Evolutionary conservation across 2,329 filamentous ascomycete genomes (phyloP), one percentile per base, ranked within the genome.

Genomic region (Sarocladium oryzae): DNA sequence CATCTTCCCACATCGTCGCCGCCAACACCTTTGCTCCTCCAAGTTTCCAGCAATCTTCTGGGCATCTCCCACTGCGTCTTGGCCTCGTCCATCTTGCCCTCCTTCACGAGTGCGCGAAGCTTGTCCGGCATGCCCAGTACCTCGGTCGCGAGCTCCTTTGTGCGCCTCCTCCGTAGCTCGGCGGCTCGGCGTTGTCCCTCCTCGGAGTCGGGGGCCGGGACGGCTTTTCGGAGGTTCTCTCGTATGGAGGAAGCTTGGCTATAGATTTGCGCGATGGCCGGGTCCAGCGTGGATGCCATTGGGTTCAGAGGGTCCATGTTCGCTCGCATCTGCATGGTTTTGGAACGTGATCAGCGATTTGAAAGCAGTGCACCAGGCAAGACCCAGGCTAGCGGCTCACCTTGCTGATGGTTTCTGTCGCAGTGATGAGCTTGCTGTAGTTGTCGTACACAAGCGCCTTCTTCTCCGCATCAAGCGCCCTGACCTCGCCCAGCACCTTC

Each of bases 381-480:
- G n/a, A n/a, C n/a, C n/a, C n/a, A n/a, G n/a, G n/a, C n/a, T n/a
- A n/a, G n/a, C n/a, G n/a, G n/a, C 49, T 30, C 58, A 82, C 81
- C 71, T 88, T 89, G 48, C 88, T 81, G 61, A 99, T 99, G 2
- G 92, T 97, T 68, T 96, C 92, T 10, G 95, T 96, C 1, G 93
- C 93, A n/a, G 86, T 82, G 58, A 99, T 96, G 58, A 99, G 72
- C 70, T 97, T 97, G 59, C 87, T 93, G 68, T 97, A 99, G 65
- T 99, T 99, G 66, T 99, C 92, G 67, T 99, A 99, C 4, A 99
- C 93, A 55, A 99, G 72, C 2, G 92, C 91, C 71, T 99, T 99
- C 68, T 93, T 87, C 76, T 99, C 93, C 21, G 92, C 92, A 62
- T 97, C 93, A 16, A 99, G 76, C 2, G 89, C 91, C 33, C 90